phyloP scores from a whole-genome alignment of 2,329 filamentous ascomycete species.

The Calonectria pseudoreteaudii region DNA sequence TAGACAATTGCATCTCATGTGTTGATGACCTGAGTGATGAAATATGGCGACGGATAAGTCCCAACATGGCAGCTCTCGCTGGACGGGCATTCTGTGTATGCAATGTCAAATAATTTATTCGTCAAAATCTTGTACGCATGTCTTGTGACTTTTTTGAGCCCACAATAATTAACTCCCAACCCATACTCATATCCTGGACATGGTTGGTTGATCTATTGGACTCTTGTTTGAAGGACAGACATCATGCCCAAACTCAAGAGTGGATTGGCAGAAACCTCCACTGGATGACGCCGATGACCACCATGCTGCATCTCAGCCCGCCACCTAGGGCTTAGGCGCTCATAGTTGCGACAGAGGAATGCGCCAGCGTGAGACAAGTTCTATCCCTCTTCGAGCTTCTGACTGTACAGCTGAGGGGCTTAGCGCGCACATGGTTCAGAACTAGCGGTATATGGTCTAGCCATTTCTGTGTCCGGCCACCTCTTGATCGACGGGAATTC shows the following conservation, averaged over 20 bases:
- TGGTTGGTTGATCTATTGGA: rapidly evolving
- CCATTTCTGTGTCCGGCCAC: neutral
- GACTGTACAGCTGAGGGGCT: neutral
- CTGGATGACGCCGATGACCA: neutral
- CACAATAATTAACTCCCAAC: neutral
- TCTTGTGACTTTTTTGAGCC: neutral
- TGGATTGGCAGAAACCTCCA: neutral
- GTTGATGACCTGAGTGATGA: neutral
- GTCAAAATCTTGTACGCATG: neutral
- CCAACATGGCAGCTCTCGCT: too few relatives aligned
- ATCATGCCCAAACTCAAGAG: neutral
- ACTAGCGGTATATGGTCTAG: neutral
- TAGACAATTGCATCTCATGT: neutral
- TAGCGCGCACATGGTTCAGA: neutral
- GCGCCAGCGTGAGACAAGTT: neutral
- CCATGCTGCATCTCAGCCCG: neutral
- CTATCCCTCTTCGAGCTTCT: neutral
- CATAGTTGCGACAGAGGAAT: neutral
- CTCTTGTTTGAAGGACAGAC: neutral
- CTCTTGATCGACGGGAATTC: neutral
- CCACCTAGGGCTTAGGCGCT: neutral
- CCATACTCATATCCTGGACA: neutral
- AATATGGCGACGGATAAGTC: neutral
- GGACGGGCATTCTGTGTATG: neutral
- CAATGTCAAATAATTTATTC: neutral